These are phyloP conservation scores for Ettlia oleoabundans DNA, from an alignment of 139 green algal genomes.

Conservation along the genomic window DNA sequence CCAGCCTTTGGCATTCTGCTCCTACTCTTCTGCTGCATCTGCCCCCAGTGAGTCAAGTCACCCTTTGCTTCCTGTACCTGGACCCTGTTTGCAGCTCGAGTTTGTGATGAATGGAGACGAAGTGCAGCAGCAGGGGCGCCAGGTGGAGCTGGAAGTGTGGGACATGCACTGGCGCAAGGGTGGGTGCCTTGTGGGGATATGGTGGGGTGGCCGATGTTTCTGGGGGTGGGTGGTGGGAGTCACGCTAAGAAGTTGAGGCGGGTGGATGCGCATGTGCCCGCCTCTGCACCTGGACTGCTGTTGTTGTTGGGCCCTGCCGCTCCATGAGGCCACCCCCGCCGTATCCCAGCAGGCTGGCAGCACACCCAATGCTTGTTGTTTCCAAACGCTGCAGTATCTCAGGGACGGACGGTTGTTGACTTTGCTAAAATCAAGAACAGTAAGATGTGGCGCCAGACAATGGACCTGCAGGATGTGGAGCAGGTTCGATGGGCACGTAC, in stretches of 20 bases:
- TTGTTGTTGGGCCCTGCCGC: too few species aligned
- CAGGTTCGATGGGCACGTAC: background rate
- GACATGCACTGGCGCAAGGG: conserved; percentile 18
- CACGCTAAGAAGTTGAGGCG: too few species aligned
- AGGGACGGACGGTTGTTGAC: background rate
- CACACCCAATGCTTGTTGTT: background rate
- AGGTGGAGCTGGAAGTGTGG: background rate
- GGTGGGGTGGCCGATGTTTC: too few species aligned
- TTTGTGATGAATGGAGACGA: conserved; percentile 8
- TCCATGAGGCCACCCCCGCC: too few species aligned
- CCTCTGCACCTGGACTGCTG: too few species aligned
- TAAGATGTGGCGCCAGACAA: background rate
- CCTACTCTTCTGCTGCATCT: too few species aligned
- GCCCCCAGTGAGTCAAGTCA: too few species aligned
- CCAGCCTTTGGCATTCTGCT: too few species aligned
- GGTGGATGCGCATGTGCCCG: too few species aligned
- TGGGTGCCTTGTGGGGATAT: background rate
- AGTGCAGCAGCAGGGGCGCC: background rate
- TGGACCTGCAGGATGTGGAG: background rate
- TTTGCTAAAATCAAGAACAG: background rate
- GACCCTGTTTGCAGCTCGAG: conserved; percentile 34
- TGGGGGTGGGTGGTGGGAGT: too few species aligned
- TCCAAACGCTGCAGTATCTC: background rate
- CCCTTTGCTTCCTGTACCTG: too few species aligned
- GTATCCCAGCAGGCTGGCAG: too few species aligned